Conservation (phyloP, 1,284 basidiomycete genomes). For the Rhodotorula sp. region DNA sequence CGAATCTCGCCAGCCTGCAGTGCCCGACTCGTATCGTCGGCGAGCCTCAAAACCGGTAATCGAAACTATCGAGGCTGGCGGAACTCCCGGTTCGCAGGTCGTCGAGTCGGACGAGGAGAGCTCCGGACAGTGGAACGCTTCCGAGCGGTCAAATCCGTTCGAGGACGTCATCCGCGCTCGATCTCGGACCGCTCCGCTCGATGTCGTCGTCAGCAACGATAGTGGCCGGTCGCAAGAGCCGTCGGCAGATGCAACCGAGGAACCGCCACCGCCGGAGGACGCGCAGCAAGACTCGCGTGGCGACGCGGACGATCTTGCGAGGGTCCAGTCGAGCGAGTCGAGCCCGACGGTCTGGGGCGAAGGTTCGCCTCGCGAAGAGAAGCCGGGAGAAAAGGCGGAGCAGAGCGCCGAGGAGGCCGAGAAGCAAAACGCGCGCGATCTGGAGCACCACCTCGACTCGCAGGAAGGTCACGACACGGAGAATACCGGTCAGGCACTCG, state of each 20-base stretch:
- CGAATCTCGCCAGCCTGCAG: neutral
- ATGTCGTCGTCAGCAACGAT: neutral
- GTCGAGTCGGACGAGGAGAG: neutral
- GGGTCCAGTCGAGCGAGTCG: constrained; percentile 2
- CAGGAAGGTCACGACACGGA: neutral
- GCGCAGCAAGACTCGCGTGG: neutral
- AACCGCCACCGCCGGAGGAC: neutral
- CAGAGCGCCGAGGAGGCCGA: neutral
- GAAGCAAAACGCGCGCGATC: neutral
- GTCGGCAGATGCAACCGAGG: neutral
- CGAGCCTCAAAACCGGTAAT: neutral
- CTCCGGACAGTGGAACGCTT: neutral
- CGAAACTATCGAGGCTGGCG: neutral
- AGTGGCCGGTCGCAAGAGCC: neutral
- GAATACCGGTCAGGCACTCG: constrained; percentile 2
- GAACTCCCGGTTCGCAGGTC: neutral
- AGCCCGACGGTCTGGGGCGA: constrained; percentile 1
- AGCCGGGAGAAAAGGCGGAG: neutral
- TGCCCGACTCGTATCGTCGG: neutral
- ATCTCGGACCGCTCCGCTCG: neutral
- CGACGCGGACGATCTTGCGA: neutral
- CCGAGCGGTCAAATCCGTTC: constrained; percentile 24
- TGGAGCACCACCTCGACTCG: neutral
- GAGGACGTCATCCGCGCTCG: neutral
- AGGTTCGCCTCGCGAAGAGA: neutral